Conservation (phyloP, 108 stramenopile genomes). For the Cyclotella atomus region DNA sequence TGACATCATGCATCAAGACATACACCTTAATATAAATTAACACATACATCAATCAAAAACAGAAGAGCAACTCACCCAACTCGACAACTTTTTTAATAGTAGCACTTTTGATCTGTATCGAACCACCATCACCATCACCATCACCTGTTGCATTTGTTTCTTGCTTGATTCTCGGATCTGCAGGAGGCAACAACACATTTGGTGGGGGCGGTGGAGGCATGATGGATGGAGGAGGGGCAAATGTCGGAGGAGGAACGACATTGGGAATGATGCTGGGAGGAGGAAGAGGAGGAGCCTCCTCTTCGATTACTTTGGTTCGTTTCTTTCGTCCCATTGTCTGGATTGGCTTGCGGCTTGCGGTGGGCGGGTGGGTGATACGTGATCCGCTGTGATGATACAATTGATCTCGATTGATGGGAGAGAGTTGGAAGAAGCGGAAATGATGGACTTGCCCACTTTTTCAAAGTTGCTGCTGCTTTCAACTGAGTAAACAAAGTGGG, state of each 20-base stretch:
- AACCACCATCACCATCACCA: too few relatives aligned
- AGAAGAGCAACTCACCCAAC: slow-evolving; percentile 3
- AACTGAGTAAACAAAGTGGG: too few relatives aligned
- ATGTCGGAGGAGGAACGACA: neutral
- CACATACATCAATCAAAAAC: neutral
- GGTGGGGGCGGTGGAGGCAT: neutral
- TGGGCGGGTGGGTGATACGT: neutral
- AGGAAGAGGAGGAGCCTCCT: neutral
- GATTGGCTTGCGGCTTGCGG: neutral
- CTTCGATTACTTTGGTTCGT: neutral
- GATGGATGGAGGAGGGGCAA: neutral
- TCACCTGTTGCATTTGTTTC: too few relatives aligned
- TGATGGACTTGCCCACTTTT: too few relatives aligned
- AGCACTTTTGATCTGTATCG: slow-evolving; percentile 32
- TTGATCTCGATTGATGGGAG: neutral
- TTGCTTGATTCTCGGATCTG: slow-evolving; percentile 6
- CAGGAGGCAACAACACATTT: neutral
- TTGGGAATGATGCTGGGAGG: slow-evolving; percentile 10
- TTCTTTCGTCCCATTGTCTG: slow-evolving; percentile 11
- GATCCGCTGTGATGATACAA: neutral
- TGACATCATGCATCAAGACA: neutral
- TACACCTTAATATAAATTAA: neutral
- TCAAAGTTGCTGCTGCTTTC: too few relatives aligned
- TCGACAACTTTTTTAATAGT: slow-evolving; percentile 9
- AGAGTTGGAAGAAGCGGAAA: neutral